These are phyloP conservation scores for Cystobasidium ongulense DNA, from an alignment of 768 basidiomycete genomes.

Conservation along the genomic window DNA sequence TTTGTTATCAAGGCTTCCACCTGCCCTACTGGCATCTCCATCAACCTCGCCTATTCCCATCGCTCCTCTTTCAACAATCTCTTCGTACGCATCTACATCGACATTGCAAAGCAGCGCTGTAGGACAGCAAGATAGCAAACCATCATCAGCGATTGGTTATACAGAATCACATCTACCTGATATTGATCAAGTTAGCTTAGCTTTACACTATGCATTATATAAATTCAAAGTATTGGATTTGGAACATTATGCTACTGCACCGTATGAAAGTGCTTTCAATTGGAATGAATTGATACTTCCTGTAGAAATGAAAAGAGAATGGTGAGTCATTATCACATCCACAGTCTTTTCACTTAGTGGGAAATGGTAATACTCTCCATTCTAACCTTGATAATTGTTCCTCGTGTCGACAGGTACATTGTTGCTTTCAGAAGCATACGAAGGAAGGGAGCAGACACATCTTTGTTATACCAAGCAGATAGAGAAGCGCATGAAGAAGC, in stretches of 20 bases:
- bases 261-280: slow-evolving; percentile 77
- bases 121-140: not conserved
- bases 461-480: slow-evolving; percentile 72
- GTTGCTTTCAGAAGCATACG: slow-evolving; percentile 81
- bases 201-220: slow-evolving; percentile 77
- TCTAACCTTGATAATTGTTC: not conserved
- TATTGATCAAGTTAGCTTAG: slow-evolving; percentile 75
- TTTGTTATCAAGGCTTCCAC: slow-evolving; percentile 9
- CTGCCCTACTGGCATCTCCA: slow-evolving; percentile 18
- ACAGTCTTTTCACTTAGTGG: too few species aligned
- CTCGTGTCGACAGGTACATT: slow-evolving; percentile 53
- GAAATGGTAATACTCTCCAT: too few species aligned
- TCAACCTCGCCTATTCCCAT: not conserved
- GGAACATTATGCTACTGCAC: slow-evolving; percentile 55
- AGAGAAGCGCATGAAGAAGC: slow-evolving; percentile 85
- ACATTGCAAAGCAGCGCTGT: not conserved
- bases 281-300: slow-evolving; percentile 67
- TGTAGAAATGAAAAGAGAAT: slow-evolving; percentile 65
- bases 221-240: slow-evolving; percentile 57
- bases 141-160: slow-evolving; percentile 47
- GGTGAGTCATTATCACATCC: slow-evolving; percentile 47
- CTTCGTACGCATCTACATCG: not conserved
- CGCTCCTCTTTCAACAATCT: slow-evolving; percentile 22
- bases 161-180: slow-evolving; percentile 71
- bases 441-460: slow-evolving; percentile 48